phyloP scores from a whole-genome alignment of 2,329 filamentous ascomycete species.

The Sporothrix humicola region DNA sequence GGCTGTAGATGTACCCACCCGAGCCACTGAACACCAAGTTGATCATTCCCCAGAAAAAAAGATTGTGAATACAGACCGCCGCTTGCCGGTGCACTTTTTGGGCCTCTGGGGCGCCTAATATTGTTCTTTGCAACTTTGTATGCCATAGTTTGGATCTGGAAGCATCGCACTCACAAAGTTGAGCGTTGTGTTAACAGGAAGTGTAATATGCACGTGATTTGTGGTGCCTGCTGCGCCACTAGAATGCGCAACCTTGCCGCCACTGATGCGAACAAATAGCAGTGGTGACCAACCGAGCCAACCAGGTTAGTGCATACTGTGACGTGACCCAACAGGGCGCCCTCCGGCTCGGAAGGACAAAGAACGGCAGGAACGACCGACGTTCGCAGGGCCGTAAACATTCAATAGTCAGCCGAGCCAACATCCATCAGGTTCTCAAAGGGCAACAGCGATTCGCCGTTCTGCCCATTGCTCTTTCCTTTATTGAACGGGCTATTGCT shows the following conservation, averaged over 20 bases:
- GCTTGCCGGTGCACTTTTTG: no score
- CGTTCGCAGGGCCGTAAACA: background rate
- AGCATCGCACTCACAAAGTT: no score
- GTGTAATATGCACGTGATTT: slow-evolving; percentile 2
- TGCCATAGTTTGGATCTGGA: no score
- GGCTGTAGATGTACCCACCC: no score
- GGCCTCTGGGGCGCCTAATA: no score
- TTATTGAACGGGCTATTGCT: slow-evolving; percentile 8
- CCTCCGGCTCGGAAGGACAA: slow-evolving; percentile 6
- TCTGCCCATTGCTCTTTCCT: slow-evolving; percentile 1
- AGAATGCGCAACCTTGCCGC: slow-evolving; percentile 6
- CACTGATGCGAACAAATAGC: background rate
- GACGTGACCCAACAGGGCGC: slow-evolving; percentile 9
- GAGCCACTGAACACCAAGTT: no score
- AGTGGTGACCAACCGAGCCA: slow-evolving; percentile 1
- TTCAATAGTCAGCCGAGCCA: background rate
- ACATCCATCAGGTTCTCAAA: background rate
- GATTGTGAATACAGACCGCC: no score
- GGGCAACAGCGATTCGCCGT: background rate
- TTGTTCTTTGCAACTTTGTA: no score
- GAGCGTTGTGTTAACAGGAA: background rate
- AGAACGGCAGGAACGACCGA: background rate
- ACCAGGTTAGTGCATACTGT: background rate
- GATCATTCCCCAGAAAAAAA: no score
- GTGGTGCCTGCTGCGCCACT: slow-evolving; percentile 10